A percentile compares a stretch with the other conserved stretches of the same genome.
Conservation (phyloP, 495 filamentous ascomycete genomes). For the Trichoderma virens region DNA sequence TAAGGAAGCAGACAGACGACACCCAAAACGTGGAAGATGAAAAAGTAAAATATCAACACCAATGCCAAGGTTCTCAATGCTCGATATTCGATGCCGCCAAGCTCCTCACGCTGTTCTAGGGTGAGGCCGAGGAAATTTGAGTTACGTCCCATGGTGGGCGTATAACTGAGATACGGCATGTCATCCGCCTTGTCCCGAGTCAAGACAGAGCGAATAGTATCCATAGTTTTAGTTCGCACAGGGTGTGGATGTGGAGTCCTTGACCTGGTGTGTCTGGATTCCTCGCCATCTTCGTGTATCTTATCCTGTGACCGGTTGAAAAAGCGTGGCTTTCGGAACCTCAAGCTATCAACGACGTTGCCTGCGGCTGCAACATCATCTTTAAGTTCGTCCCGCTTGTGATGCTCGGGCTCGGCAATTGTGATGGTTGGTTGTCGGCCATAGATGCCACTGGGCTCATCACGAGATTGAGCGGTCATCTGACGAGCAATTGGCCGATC, state of each 20-base stretch:
- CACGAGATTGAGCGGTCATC: slow-evolving; percentile 16
- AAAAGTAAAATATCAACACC: slow-evolving; percentile 65
- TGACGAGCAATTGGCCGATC: slow-evolving; percentile 15
- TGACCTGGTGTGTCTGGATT: slow-evolving; percentile 3
- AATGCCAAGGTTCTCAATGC: slow-evolving; percentile 72
- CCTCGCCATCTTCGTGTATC: slow-evolving; percentile 16
- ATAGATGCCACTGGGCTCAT: slow-evolving; percentile 26
- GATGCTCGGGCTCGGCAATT: slow-evolving; percentile 51
- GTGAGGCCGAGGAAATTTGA: slow-evolving; percentile 78
- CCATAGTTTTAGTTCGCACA: background rate
- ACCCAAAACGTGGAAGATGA: slow-evolving; percentile 63
- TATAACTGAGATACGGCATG: slow-evolving; percentile 79
- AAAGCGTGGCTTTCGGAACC: slow-evolving; percentile 26
- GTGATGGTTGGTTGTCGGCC: slow-evolving; percentile 51
- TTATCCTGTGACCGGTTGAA: slow-evolving; percentile 15
- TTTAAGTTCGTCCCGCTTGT: slow-evolving; percentile 26
- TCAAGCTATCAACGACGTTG: slow-evolving; percentile 26
- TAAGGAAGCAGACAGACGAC: slow-evolving; percentile 62
- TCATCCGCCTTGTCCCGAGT: slow-evolving; percentile 30
- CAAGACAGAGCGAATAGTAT: slow-evolving; percentile 19
- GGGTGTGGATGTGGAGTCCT: background rate
- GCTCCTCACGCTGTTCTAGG: slow-evolving; percentile 74
- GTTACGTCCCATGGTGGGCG: slow-evolving; percentile 78
- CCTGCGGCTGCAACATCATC: slow-evolving; percentile 29
- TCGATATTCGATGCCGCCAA: slow-evolving; percentile 86